Percentiles rank a stretch among this genome's conserved stretches.
Conservation (phyloP, 345 rosid species). For the Populus nigra region DNA sequence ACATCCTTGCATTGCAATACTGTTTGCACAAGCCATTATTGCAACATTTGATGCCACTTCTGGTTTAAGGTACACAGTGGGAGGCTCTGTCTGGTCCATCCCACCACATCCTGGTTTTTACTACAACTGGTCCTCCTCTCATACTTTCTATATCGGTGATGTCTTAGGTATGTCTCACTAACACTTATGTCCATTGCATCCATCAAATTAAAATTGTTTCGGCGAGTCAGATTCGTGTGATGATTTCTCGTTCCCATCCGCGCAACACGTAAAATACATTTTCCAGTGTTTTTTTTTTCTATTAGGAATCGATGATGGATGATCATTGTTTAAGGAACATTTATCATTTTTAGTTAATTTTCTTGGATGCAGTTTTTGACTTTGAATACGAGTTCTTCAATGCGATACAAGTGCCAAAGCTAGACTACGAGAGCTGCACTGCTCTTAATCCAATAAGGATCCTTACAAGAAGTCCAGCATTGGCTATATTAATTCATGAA, state of each 20-base stretch:
- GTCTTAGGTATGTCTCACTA: conserved; percentile 19
- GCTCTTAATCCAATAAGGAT: conserved; percentile 24
- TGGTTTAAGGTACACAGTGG: conserved; percentile 26
- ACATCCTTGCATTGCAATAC: not conserved
- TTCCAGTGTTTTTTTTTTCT: no score
- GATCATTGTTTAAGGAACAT: not conserved
- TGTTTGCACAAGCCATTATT: not conserved
- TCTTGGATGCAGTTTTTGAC: conserved; percentile 24
- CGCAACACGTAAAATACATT: no score
- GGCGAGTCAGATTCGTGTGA: no score
- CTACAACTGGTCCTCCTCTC: conserved; percentile 42
- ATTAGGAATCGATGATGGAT: no score
- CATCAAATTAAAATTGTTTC: no score
- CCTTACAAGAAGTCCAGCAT: conserved; percentile 29
- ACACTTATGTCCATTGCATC: no score
- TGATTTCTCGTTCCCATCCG: no score
- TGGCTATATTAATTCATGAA: conserved; percentile 11
- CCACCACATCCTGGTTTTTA: conserved; percentile 38
- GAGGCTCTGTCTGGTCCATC: conserved; percentile 40
- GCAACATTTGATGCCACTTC: not conserved
- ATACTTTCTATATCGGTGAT: conserved; percentile 22
- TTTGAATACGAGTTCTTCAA: conserved; percentile 33
- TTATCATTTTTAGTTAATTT: not conserved
- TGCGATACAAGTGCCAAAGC: conserved; percentile 39
- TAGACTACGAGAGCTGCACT: conserved; percentile 34